Evolutionary conservation across 768 basidiomycete genomes (phyloP), one percentile per base, ranked within the genome.

Genomic region (Macrocybe gigantea): DNA sequence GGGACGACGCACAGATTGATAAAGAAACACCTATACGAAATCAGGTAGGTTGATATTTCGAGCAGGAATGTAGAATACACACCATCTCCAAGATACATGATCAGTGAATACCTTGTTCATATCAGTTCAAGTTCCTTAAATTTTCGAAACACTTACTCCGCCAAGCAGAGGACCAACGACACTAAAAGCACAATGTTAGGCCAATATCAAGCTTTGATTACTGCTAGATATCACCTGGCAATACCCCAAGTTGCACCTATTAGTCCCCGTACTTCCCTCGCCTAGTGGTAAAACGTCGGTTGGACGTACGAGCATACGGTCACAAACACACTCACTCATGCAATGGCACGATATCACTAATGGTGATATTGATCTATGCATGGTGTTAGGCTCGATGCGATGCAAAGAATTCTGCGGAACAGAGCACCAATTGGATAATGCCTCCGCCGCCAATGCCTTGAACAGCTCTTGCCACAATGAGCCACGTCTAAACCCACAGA

Each of bases 361-460:
- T 81, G 2, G 80, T 86, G 55, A 91, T 90, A 43, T 83, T 77
- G 6, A 85, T 68, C 75, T 77, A 48, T 11, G 42, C 48, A 46
- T 40, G 45, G 12, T 29, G 34, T 46, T 45, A 3, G 8, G n/a
- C 45, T 44, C 7, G 31, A 41, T 35, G 41, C 31, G 29, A 43
- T 5, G 7, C 9, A 43, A 33, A 38, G 22, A 39, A 13, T 14
- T 7, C 45, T 5, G 31, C 40, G 32, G 31, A 13, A 45, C 7
- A 29, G 48, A 68, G 47, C 13, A 76, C 83, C 53, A 89, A 68
- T 58, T 87, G 85, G 11, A 89, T 69, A 50, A 90, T 83, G 5
- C 86, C 88, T 7, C 87, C 88, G 6, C 87, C 88, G 22, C 90
- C 90, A 31, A 92, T 80, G 7, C 90, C 90, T 60, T 92, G 90